Evolutionary conservation across 2,329 filamentous ascomycete species (phyloP), one percentile per base, ranked within the genome.

Genomic region (Aspergillus tubingensis): DNA sequence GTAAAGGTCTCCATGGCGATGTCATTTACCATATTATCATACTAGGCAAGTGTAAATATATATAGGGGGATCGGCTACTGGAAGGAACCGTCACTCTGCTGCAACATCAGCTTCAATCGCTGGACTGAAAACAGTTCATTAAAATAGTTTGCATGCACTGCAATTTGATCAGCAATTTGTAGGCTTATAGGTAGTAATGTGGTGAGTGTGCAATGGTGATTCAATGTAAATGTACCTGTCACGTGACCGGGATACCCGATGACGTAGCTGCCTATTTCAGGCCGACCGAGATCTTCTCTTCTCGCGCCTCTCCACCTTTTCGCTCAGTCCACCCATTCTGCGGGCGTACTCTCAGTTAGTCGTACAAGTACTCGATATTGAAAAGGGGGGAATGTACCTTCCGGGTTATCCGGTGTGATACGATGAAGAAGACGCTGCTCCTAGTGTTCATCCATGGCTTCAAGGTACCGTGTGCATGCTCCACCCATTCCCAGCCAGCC

Each of bases 371-470:
- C 23, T 11, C 15, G 8, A 30, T 3, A 27, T 30, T 15, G 7
- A 39, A n/a, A 21, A 21, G 11, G 10, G 21, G 3, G 23, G 3
- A 23, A 57, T 27, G 44, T 27, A 10, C 3, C n/a, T 8, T 23
- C 36, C 39, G 11, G 47, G n/a, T 36, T 32, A 30, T 11, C 17
- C 41, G 19, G 30, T 8, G 32, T 15, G 17, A 3, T 43, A 72
- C 63, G 58, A 81, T 80, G 79, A 76, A 72, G 62, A 81, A 80
- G 63, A 80, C 77, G 60, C 67, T 81, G 43, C 70, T 81, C 50
- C 68, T 81, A 44, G 79, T 80, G 50, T 81, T 81, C 60, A 80
- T 82, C 30, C 80, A 82, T 60, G 80, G 80, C 41, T 82, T 82
- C 68, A 79, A 81, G 74, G 79, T 81, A 66, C 41, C 70, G 49